phyloP scores from a whole-genome alignment of 2,329 filamentous ascomycete species.

The Amauroascus verrucosus region DNA sequence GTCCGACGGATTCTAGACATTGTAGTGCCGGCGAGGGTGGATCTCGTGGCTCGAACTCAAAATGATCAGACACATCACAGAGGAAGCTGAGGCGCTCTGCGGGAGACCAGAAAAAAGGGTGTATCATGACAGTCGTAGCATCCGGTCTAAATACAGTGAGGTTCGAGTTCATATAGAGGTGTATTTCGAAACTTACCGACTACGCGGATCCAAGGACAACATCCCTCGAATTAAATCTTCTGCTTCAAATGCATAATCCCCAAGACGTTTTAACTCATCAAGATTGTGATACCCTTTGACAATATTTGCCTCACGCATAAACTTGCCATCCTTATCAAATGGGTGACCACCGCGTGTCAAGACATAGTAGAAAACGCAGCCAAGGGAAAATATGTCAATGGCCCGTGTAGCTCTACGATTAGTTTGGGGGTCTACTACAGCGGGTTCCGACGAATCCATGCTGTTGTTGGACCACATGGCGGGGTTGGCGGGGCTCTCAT shows the following conservation, averaged over 20 bases:
- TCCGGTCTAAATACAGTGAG: constrained; percentile 52
- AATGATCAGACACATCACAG: constrained; percentile 94
- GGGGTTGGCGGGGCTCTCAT: constrained; percentile 45
- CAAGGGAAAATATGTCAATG: constrained; percentile 94
- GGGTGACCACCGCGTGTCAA: constrained; percentile 85
- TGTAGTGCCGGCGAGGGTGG: constrained; percentile 60
- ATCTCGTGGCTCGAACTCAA: constrained; percentile 82
- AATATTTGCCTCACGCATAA: constrained; percentile 95
- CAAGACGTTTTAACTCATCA: constrained; percentile 59
- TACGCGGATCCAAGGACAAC: constrained; percentile 55
- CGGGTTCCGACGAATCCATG: constrained; percentile 39
- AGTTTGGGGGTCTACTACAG: constrained; percentile 45
- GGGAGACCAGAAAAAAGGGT: constrained; percentile 92
- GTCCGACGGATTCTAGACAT: constrained; percentile 45
- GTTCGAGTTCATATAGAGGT: too few relatives aligned
- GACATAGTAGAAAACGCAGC: constrained; percentile 98
- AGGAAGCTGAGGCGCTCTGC: constrained; percentile 85
- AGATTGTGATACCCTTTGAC: constrained; percentile 76
- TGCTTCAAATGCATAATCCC: constrained; percentile 76
- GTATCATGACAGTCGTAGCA: constrained; percentile 70
- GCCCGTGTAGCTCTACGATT: constrained; percentile 81
- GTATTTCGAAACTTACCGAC: constrained; percentile 38
- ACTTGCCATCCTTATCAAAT: constrained; percentile 86
- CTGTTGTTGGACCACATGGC: constrained; percentile 28
- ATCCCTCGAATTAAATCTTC: constrained; percentile 78